Conservation (phyloP, 352 stramenopile genomes). For the Achlya hypogyna region DNA sequence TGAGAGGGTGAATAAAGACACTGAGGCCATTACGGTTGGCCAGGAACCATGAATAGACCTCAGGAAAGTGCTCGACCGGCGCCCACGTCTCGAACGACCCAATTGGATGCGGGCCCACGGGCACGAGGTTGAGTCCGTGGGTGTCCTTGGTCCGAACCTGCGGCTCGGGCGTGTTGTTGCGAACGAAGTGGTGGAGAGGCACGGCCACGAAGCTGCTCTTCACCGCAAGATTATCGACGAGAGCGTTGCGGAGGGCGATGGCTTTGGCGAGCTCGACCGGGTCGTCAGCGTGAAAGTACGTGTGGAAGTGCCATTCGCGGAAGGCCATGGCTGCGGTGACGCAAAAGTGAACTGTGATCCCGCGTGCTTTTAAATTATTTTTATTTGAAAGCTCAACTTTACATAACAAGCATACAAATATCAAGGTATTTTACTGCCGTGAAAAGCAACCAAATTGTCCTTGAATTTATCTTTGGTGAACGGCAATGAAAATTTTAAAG, state of each 20-base stretch:
- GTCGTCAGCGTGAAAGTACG: constrained; percentile 47
- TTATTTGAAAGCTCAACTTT: too few species aligned
- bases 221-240: constrained; percentile 35
- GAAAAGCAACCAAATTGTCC: too few species aligned
- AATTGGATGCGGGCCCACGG: constrained; percentile 49
- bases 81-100: constrained; percentile 66
- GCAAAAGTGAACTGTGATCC: not conserved
- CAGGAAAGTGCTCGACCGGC: constrained; percentile 46
- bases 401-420: too few species aligned
- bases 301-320: constrained; percentile 74
- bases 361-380: not conserved
- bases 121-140: constrained; percentile 44
- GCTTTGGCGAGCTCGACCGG: constrained; percentile 32
- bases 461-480: too few species aligned
- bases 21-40: constrained; percentile 45
- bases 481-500: too few species aligned
- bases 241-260: constrained; percentile 30
- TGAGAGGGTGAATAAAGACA: constrained; percentile 57
- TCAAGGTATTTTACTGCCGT: not conserved
- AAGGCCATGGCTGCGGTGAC: constrained; percentile 20
- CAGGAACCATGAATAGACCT: constrained; percentile 56
- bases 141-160: constrained; percentile 26
- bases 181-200: constrained; percentile 23
- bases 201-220: constrained; percentile 51
- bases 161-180: constrained; percentile 32